Percentiles rank a stretch among this genome's conserved stretches.
Conservation (phyloP, 257 asterid genomes). For the Nicotiana tomentosiformis region DNA sequence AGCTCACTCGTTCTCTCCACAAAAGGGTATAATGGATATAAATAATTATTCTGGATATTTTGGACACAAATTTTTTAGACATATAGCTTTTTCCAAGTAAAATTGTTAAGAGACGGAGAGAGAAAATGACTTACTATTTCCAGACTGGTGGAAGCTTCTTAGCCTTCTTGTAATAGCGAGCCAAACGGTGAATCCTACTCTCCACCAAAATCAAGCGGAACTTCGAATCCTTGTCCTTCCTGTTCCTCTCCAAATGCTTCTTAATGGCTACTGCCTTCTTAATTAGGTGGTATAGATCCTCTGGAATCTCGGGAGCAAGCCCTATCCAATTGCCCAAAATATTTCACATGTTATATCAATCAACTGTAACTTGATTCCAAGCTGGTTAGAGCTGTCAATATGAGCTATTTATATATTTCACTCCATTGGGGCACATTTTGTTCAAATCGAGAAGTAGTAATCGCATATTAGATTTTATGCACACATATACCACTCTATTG, state of each 20-base stretch:
- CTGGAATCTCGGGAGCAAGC: conserved; percentile 86
- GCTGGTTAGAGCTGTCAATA: too few species aligned
- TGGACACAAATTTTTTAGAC: too few species aligned
- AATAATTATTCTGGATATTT: too few species aligned
- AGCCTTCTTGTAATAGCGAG: conserved; percentile 86
- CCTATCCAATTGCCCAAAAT: conserved; percentile 23
- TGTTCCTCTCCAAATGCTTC: conserved; percentile 83
- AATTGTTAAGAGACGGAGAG: not conserved
- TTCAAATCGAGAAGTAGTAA: not conserved
- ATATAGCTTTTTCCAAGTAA: too few species aligned
- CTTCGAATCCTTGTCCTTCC: conserved; percentile 83
- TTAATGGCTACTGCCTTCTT: conserved; percentile 36
- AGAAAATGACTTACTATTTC: conserved; percentile 43
- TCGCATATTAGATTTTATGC: too few species aligned
- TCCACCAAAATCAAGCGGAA: conserved; percentile 71
- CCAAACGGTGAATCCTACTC: conserved; percentile 42
- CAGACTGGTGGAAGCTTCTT: conserved; percentile 37
- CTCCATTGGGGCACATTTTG: too few species aligned
- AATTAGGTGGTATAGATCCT: conserved; percentile 63
- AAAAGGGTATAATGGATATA: too few species aligned
- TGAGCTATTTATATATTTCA: not conserved
- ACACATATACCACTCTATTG: not conserved
- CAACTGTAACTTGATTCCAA: not conserved
- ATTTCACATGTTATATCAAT: not conserved
- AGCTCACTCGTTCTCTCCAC: too few species aligned